Percentiles rank a stretch among this genome's conserved stretches.
Conservation (phyloP, 345 rosid species). For the Viola odorata region DNA sequence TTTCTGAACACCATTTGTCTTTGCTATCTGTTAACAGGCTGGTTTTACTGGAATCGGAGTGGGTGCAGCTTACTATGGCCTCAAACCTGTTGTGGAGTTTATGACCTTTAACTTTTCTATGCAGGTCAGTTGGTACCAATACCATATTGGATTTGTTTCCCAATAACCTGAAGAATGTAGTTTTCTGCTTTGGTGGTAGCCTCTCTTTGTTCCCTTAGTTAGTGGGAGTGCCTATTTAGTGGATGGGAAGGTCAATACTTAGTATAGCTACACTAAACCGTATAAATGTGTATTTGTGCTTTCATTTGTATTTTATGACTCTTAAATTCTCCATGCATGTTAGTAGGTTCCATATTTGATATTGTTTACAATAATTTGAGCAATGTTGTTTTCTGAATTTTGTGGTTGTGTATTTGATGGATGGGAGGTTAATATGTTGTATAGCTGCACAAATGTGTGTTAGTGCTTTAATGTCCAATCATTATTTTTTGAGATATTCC, state of each 20-base stretch:
- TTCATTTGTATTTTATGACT: no score
- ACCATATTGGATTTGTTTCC: not conserved
- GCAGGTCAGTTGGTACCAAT: conserved; percentile 49
- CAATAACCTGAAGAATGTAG: no score
- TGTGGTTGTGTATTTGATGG: not conserved
- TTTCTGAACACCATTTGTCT: conserved; percentile 7
- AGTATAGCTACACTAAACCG: no score
- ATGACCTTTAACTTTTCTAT: conserved; percentile 93
- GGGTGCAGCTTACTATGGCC: conserved; percentile 89
- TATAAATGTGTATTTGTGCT: no score
- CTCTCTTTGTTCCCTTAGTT: not conserved
- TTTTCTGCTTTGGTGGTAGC: no score
- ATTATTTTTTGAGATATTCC: not conserved
- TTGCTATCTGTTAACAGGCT: conserved; percentile 53
- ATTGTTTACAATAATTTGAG: not conserved
- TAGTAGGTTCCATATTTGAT: not conserved
- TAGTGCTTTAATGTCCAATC: no score
- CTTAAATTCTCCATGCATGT: no score
- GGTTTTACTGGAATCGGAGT: conserved; percentile 97
- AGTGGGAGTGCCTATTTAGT: not conserved
- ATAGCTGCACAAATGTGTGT: not conserved
- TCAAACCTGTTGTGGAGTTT: conserved; percentile 80
- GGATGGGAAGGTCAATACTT: not conserved
- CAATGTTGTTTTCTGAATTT: not conserved
- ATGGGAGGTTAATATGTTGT: not conserved